Percentiles rank a stretch among this genome's conserved stretches.
phyloP scores from a whole-genome alignment of 106 monocot genomes.

The Gastrodia elata region DNA sequence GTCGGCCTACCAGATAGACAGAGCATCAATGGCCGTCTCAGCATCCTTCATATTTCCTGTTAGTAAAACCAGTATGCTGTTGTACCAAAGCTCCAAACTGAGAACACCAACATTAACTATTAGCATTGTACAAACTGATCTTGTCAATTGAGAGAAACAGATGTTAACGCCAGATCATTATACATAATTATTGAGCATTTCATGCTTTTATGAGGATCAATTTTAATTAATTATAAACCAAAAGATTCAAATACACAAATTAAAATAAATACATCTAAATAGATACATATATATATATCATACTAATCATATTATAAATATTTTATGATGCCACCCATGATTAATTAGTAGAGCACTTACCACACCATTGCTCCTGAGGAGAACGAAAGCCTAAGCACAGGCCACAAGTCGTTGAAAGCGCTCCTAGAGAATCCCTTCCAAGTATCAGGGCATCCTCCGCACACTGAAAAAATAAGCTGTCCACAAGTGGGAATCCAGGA shows the following conservation, averaged over 20 bases:
- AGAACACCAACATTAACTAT: neutral
- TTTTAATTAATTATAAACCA: no score
- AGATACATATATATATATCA: no score
- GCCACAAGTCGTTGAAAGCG: constrained; percentile 32
- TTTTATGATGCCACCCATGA: no score
- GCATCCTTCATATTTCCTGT: constrained; percentile 64
- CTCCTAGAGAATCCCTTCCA: constrained; percentile 43
- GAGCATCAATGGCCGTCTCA: constrained; percentile 72
- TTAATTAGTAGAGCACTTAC: constrained; percentile 13
- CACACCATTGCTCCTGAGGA: constrained; percentile 79
- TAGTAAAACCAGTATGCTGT: constrained; percentile 49
- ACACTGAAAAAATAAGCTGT: constrained; percentile 28
- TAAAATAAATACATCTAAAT: no score
- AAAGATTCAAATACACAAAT: no score
- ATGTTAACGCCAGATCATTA: no score
- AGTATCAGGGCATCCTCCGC: constrained; percentile 42
- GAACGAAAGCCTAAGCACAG: constrained; percentile 45
- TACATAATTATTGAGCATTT: no score
- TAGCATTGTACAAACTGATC: neutral
- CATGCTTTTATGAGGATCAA: no score
- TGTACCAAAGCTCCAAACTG: constrained; percentile 78
- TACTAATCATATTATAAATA: no score
- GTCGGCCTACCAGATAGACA: constrained; percentile 54
- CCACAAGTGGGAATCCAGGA: constrained; percentile 42
- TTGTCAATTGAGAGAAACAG: no score